Percentiles rank a stretch among this genome's conserved stretches.
These are phyloP conservation scores for Cryptosporidium ubiquitum DNA, from an alignment of 169 alveolate species.

Conservation along the genomic window DNA sequence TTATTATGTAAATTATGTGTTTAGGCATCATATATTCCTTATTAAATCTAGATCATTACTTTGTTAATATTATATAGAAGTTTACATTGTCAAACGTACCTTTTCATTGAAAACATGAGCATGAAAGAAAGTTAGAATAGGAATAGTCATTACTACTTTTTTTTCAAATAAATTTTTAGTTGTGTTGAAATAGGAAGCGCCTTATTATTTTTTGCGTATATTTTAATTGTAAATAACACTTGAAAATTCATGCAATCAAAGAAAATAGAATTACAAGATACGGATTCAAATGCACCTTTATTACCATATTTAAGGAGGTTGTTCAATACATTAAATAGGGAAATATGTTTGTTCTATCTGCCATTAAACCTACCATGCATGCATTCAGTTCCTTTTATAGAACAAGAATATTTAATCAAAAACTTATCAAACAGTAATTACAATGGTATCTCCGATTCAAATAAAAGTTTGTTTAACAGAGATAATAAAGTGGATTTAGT, in stretches of 20 bases:
- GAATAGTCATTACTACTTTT: too few species aligned
- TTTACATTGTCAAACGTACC: too few species aligned
- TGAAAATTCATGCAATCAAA: conserved; percentile 15
- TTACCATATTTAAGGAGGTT: conserved; percentile 60
- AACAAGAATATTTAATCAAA: conserved; percentile 11
- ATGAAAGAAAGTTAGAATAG: neutral
- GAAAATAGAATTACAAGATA: conserved; percentile 48
- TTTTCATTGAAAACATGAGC: neutral
- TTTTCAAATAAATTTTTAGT: too few species aligned
- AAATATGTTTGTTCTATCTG: conserved; percentile 22
- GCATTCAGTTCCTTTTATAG: conserved; percentile 51
- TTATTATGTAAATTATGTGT: neutral
- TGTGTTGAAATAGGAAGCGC: neutral
- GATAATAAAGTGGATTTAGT: conserved; percentile 13
- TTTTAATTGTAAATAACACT: neutral
- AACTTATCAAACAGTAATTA: neutral
- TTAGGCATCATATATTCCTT: neutral
- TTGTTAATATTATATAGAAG: too few species aligned
- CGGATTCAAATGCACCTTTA: conserved; percentile 60
- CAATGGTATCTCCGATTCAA: neutral
- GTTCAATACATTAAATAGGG: conserved; percentile 43
- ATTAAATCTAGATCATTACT: neutral
- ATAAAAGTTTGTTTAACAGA: neutral
- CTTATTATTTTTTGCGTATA: neutral
- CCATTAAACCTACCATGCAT: conserved; percentile 39